Percentiles rank a stretch among this genome's conserved stretches.
phyloP scores from a whole-genome alignment of 129 eudicot genomes.

The Solidago caesia region DNA sequence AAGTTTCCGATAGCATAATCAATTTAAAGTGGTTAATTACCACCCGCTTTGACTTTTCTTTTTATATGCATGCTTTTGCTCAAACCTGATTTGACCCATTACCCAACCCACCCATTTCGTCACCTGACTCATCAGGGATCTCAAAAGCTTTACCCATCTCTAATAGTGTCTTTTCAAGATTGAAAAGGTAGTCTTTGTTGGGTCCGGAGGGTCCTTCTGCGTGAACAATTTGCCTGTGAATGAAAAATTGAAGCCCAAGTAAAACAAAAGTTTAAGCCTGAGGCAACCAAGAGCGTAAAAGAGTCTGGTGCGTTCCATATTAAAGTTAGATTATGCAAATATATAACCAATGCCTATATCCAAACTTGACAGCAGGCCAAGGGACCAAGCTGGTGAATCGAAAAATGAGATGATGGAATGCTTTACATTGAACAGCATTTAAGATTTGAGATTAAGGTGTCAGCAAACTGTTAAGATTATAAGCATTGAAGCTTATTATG shows the following conservation, averaged over 20 bases:
- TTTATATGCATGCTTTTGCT: neutral
- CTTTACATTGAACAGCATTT: neutral
- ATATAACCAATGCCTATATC: too few species aligned
- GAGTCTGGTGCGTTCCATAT: neutral
- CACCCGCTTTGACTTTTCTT: neutral
- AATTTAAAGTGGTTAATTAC: neutral
- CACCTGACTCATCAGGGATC: neutral
- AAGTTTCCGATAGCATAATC: neutral
- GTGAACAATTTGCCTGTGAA: slow-evolving; percentile 68
- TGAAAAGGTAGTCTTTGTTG: slow-evolving; percentile 90
- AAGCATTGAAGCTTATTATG: neutral
- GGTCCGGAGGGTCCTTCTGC: slow-evolving; percentile 99
- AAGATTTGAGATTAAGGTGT: neutral
- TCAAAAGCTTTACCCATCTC: slow-evolving; percentile 51
- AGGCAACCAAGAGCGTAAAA: neutral
- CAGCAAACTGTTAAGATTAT: neutral
- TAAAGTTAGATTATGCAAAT: neutral
- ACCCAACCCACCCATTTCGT: neutral
- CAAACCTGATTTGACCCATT: neutral
- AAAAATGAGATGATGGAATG: neutral
- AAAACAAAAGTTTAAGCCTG: neutral
- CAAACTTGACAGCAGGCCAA: too few species aligned
- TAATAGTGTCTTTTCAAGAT: slow-evolving; percentile 72
- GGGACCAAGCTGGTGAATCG: too few species aligned
- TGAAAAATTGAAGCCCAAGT: neutral